A percentile compares a stretch with the other conserved stretches of the same genome.
Conservation (phyloP, 768 basidiomycete species). For the Grammothele lineata region DNA sequence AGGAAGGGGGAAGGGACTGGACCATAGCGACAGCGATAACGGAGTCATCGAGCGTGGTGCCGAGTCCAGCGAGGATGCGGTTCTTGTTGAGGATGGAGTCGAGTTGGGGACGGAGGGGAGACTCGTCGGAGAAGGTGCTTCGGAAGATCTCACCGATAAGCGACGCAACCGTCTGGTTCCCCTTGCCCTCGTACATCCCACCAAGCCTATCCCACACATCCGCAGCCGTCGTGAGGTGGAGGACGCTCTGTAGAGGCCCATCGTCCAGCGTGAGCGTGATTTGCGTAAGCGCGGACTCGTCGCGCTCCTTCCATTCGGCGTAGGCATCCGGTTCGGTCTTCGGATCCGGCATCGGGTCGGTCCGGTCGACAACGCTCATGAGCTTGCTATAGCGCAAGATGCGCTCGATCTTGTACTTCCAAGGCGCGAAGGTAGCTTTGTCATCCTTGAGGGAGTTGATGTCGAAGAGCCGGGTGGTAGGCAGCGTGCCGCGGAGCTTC, state of each 20-base stretch:
- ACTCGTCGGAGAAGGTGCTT: constrained; percentile 17
- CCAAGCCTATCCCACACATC: constrained; percentile 20
- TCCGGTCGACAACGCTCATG: too few relatives aligned
- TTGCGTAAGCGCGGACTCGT: constrained; percentile 20
- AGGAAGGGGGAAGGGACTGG: constrained; percentile 20
- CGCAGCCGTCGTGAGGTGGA: constrained; percentile 9
- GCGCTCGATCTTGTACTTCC: too few relatives aligned
- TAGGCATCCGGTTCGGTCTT: too few relatives aligned
- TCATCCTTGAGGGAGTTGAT: too few relatives aligned
- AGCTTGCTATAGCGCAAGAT: too few relatives aligned
- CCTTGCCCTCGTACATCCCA: constrained; percentile 21
- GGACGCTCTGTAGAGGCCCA: constrained; percentile 19
- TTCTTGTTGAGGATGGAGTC: constrained; percentile 18
- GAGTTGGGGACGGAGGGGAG: constrained; percentile 17
- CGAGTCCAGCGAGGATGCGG: constrained; percentile 13
- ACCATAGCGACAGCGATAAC: constrained; percentile 21
- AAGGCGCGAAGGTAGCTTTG: too few relatives aligned
- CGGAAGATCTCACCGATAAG: constrained; percentile 22
- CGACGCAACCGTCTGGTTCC: constrained; percentile 21
- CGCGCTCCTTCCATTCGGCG: too few relatives aligned
- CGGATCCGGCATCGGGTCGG: too few relatives aligned
- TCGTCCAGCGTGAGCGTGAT: constrained; percentile 23
- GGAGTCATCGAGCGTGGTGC: constrained; percentile 15
- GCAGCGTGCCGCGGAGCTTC: too few relatives aligned
- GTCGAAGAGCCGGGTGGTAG: too few relatives aligned